Conservation (phyloP, 129 eudicot species). For the Centrapalus pauciflorus region DNA sequence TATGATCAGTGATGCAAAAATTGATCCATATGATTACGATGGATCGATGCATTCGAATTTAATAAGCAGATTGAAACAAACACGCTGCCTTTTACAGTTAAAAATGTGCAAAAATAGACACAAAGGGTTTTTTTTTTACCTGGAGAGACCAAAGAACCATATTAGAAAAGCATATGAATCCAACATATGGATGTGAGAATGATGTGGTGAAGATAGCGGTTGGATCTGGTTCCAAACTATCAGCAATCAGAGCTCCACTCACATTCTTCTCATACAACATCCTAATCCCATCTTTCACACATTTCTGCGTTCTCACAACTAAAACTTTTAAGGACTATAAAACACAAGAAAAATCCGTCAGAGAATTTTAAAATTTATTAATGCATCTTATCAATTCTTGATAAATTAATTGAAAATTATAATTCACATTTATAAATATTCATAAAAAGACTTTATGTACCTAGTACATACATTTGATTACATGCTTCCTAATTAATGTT, state of each 20-base stretch:
- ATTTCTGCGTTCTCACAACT: slow-evolving; percentile 35
- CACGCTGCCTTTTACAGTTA: background rate
- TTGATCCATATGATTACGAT: background rate
- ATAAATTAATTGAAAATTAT: too few relatives aligned
- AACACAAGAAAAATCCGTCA: too few relatives aligned
- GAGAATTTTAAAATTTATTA: too few relatives aligned
- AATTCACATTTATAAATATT: too few relatives aligned
- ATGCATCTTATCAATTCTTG: too few relatives aligned
- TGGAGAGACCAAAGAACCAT: slow-evolving; percentile 51
- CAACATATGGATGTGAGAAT: slow-evolving; percentile 37
- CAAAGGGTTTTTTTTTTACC: slow-evolving; percentile 36
- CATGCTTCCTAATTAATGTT: too few relatives aligned
- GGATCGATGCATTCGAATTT: background rate
- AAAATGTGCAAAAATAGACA: too few relatives aligned
- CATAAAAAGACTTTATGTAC: background rate
- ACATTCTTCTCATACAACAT: slow-evolving; percentile 38
- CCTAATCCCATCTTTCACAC: slow-evolving; percentile 30
- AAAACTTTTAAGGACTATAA: too few relatives aligned
- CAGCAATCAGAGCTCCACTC: slow-evolving; percentile 35
- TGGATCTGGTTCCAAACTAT: slow-evolving; percentile 20
- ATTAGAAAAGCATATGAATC: slow-evolving; percentile 36
- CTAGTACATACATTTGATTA: background rate
- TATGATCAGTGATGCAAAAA: background rate
- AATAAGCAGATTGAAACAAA: background rate
- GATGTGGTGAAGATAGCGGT: slow-evolving; percentile 15